Evolutionary conservation across 768 basidiomycete species (phyloP).

Genomic region (Rossbeevera mucosa): DNA sequence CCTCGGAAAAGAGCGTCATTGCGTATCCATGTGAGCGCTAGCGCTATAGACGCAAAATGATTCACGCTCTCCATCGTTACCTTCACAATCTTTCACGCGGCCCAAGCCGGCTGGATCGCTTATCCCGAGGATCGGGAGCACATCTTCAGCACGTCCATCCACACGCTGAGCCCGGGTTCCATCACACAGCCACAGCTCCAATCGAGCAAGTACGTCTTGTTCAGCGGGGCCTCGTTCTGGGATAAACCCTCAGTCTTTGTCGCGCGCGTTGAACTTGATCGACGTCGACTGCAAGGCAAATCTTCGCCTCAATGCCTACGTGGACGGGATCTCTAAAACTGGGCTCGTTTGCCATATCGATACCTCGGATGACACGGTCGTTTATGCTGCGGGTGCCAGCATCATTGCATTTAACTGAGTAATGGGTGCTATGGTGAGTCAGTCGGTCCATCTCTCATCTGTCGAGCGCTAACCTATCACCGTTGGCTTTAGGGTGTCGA

Average conservation of each 20-base stretch:
- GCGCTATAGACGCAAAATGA: conserved; percentile 8
- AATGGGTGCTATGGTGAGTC: background rate
- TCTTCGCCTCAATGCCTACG: conserved; percentile 14
- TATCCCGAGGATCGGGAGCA: conserved; percentile 18
- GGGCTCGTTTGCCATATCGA: conserved; percentile 8
- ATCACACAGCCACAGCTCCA: conserved; percentile 1
- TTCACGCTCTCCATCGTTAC: conserved; percentile 15
- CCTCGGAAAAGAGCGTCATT: conserved; percentile 4
- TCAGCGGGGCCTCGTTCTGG: conserved; percentile 6
- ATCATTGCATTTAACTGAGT: conserved; percentile 4
- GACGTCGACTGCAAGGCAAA: conserved; percentile 5
- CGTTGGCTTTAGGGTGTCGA: too few relatives aligned
- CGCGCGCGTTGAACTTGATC: conserved; percentile 15
- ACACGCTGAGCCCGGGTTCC: conserved; percentile 4
- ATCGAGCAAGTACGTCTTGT: conserved; percentile 5
- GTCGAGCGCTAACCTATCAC: background rate
- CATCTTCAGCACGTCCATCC: conserved; percentile 14
- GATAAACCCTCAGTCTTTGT: conserved; percentile 13
- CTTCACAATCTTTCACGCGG: conserved; percentile 2
- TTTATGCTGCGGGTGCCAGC: conserved; percentile 2
- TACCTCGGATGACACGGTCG: conserved; percentile 8
- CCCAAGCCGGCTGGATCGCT: conserved; percentile 15
- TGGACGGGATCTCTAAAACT: conserved; percentile 1
- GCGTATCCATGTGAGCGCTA: conserved; percentile 6
- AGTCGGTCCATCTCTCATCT: background rate